These are phyloP conservation scores for Pythium scleroteichum DNA, from an alignment of 352 stramenopile species.

Conservation along the genomic window DNA sequence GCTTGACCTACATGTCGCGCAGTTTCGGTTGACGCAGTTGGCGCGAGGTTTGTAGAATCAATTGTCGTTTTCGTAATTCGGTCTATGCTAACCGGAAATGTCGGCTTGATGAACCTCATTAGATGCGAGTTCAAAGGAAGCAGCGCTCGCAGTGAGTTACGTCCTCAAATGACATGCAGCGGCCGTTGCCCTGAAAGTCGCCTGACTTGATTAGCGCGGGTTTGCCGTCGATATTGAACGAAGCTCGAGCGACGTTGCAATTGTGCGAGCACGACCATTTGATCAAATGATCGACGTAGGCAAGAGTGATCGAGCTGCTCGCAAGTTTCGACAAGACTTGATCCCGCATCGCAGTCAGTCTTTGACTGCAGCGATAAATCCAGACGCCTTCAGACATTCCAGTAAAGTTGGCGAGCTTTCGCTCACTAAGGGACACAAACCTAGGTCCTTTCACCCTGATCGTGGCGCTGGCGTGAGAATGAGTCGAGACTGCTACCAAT, in stretches of 20 bases:
- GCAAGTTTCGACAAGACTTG: constrained; percentile 66
- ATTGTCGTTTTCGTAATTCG: no score
- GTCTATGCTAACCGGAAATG: no score
- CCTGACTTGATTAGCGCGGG: constrained; percentile 46
- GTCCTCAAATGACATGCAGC: not conserved
- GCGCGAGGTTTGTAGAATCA: constrained; percentile 58
- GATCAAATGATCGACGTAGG: constrained; percentile 50
- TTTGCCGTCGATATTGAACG: constrained; percentile 51
- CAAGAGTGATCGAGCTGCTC: constrained; percentile 58
- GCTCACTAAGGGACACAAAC: not conserved
- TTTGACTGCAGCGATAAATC: constrained; percentile 39
- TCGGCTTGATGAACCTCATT: not conserved
- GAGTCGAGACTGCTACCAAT: constrained; percentile 72
- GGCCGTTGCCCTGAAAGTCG: not conserved
- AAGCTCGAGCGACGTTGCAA: constrained; percentile 29
- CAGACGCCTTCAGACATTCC: constrained; percentile 23
- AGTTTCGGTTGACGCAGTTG: constrained; percentile 66
- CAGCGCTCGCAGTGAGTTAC: constrained; percentile 47
- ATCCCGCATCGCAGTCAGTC: constrained; percentile 61
- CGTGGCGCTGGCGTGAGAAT: constrained; percentile 6
- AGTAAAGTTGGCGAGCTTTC: constrained; percentile 29
- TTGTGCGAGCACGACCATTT: constrained; percentile 41
- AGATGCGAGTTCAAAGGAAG: constrained; percentile 73
- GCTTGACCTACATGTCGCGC: constrained; percentile 76
- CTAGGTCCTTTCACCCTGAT: constrained; percentile 13